These are phyloP conservation scores for Galerina marginata DNA, from an alignment of 768 basidiomycete genomes.

Conservation along the genomic window DNA sequence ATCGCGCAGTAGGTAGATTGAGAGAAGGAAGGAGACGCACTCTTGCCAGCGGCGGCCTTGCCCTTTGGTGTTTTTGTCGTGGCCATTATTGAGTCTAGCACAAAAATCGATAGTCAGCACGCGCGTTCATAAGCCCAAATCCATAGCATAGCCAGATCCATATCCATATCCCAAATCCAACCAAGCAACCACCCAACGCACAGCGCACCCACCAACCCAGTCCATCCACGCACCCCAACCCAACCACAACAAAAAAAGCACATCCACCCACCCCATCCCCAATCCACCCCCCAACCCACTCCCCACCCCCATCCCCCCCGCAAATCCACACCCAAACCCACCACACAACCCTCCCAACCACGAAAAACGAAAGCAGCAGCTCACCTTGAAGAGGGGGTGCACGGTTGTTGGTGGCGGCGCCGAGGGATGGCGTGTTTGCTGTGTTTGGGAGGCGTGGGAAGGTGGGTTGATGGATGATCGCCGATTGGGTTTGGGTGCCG, in stretches of 20 bases:
- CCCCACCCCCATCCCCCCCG: slow-evolving; percentile 4
- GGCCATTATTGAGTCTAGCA: slow-evolving; percentile 55
- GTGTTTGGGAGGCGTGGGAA: too few relatives aligned
- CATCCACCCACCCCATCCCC: slow-evolving; percentile 23
- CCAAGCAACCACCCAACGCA: not conserved
- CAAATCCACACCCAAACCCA: not conserved
- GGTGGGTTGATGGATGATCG: too few relatives aligned
- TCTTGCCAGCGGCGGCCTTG: slow-evolving; percentile 54
- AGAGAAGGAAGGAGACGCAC: slow-evolving; percentile 31
- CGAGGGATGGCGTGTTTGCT: not conserved
- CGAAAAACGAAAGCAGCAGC: slow-evolving; percentile 15
- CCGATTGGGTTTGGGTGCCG: too few relatives aligned
- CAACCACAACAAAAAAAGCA: not conserved
- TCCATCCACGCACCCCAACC: not conserved
- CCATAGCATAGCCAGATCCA: too few relatives aligned
- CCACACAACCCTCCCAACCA: not conserved
- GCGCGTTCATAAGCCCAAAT: not conserved
- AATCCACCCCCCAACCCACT: slow-evolving; percentile 9
- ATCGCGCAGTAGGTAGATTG: not conserved
- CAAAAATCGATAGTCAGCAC: not conserved
- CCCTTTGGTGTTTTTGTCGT: slow-evolving; percentile 71
- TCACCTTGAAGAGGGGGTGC: slow-evolving; percentile 34
- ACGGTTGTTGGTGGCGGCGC: slow-evolving; percentile 24
- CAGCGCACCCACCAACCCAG: not conserved
- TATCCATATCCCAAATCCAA: too few relatives aligned